Percentiles rank a stretch among this genome's conserved stretches.
Evolutionary conservation across 352 stramenopile species (phyloP).

Genomic region (Pythium brassicae): DNA sequence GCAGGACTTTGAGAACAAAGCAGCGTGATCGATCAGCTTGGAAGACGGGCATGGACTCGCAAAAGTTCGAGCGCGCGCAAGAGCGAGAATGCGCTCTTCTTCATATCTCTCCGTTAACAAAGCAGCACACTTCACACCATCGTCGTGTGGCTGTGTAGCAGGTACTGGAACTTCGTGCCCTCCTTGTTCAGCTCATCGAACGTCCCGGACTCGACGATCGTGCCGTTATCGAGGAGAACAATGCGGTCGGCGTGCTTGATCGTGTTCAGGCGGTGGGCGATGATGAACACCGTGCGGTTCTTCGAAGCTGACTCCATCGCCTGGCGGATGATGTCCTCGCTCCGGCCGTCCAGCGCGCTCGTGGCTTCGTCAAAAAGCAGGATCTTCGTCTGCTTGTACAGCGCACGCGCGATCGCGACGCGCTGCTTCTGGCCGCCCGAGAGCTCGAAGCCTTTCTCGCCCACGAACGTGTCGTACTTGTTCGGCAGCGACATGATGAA

Average conservation of each 20-base stretch:
- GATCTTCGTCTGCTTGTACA: constrained; percentile 82
- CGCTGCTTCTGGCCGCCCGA: constrained; percentile 97
- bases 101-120: neutral
- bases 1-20: constrained; percentile 30
- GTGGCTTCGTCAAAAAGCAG: constrained; percentile 84
- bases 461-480: constrained; percentile 96
- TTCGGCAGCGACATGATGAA: constrained; percentile 85
- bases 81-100: no score
- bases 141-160: constrained; percentile 58
- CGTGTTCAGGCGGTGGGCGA: constrained; percentile 82
- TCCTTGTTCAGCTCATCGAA: constrained; percentile 73
- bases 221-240: constrained; percentile 76
- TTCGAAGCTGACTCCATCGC: constrained; percentile 55
- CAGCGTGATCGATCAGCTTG: constrained; percentile 1
- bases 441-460: constrained; percentile 96
- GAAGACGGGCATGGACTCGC: neutral
- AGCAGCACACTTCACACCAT: constrained; percentile 14
- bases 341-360: constrained; percentile 77
- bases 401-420: constrained; percentile 73
- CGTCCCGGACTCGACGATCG: constrained; percentile 71
- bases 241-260: constrained; percentile 84
- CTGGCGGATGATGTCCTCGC: constrained; percentile 74
- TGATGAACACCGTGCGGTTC: constrained; percentile 79
- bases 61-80: neutral
- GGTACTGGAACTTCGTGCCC: constrained; percentile 73